These are phyloP conservation scores for Hyphopichia wangnamkhiaoensis DNA, from an alignment of 1,139 yeast species.

Conservation along the genomic window DNA sequence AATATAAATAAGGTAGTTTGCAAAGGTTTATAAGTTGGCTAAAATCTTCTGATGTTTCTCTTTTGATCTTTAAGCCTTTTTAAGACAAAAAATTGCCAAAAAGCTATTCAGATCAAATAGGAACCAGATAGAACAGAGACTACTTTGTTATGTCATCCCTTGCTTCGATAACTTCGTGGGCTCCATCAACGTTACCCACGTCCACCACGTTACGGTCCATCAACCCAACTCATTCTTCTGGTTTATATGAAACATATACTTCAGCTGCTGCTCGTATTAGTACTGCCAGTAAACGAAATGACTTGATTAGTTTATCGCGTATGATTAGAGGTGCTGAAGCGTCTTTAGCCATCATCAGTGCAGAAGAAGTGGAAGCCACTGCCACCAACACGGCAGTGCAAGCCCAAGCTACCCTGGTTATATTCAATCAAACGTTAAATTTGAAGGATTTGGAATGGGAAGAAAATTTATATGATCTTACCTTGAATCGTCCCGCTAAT, in stretches of 20 bases:
- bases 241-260: constrained; percentile 9
- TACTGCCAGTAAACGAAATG: constrained; percentile 18
- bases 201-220: constrained; percentile 12
- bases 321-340: constrained; percentile 35
- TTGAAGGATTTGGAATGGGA: constrained; percentile 23
- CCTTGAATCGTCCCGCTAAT: constrained; percentile 24
- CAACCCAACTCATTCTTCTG: constrained; percentile 9
- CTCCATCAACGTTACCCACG: constrained; percentile 36
- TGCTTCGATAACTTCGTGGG: constrained; percentile 18
- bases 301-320: constrained; percentile 18
- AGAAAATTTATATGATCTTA: constrained; percentile 37
- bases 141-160: not conserved
- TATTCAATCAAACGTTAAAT: constrained; percentile 32
- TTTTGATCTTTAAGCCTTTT: no score
- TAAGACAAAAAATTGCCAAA: no score
- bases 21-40: no score
- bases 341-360: constrained; percentile 32
- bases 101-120: no score
- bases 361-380: constrained; percentile 37
- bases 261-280: constrained; percentile 13
- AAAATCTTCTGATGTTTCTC: no score
- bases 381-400: constrained; percentile 32
- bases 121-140: no score
- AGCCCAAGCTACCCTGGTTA: constrained; percentile 31
- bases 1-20: no score